Conservation (phyloP, 352 stramenopile species). For the Phytophthora podocarpi region DNA sequence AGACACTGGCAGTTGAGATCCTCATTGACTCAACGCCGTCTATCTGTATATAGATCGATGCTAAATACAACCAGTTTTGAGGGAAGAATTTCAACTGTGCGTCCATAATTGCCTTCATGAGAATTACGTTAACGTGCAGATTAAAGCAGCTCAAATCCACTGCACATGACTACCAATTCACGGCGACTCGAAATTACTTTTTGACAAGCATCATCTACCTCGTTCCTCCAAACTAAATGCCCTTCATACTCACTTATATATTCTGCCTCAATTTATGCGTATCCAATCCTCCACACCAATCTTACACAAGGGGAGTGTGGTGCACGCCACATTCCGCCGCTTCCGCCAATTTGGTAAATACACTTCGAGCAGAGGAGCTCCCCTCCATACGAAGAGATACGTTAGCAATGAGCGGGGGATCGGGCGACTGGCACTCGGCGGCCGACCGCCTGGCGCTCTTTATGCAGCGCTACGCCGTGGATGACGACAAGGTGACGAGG, state of each 20-base stretch:
- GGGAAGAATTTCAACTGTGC: constrained; percentile 8
- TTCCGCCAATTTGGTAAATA: constrained; percentile 22
- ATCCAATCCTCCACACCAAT: not conserved
- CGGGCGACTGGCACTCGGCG: constrained; percentile 36
- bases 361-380: constrained; percentile 7
- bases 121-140: too few relatives aligned
- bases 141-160: too few relatives aligned
- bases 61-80: constrained; percentile 1
- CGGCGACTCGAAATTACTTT: too few relatives aligned
- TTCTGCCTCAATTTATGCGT: too few relatives aligned
- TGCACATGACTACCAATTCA: too few relatives aligned
- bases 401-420: constrained; percentile 36
- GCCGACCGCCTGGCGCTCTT: constrained; percentile 66
- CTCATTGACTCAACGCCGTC: too few relatives aligned
- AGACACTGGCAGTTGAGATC: not conserved
- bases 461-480: constrained; percentile 60
- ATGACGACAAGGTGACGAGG: constrained; percentile 45
- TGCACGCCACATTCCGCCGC: constrained; percentile 29
- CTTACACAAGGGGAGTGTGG: constrained; percentile 11
- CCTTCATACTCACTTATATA: too few relatives aligned
- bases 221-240: constrained; percentile 5
- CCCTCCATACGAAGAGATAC: constrained; percentile 18
- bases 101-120: too few relatives aligned
- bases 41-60: constrained; percentile 13
- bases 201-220: not conserved